Percentiles rank a stretch among this genome's conserved stretches.
Evolutionary conservation across 345 rosid species (phyloP).

Genomic region (Melaleuca quinquenervia): DNA sequence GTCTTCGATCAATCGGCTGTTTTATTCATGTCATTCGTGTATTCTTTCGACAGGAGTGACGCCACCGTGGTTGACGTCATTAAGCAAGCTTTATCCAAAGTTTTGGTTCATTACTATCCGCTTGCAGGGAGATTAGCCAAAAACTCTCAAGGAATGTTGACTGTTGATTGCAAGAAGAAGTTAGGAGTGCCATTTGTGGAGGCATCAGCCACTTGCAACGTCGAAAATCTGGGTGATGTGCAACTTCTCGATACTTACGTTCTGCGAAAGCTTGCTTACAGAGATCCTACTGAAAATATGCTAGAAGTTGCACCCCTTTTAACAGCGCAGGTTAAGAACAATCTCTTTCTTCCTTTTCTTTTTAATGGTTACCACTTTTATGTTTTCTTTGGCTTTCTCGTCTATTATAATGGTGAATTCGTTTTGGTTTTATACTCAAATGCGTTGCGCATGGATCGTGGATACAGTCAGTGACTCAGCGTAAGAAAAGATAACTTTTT

Average conservation of each 20-base stretch:
- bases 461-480: not conserved
- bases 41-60: not conserved
- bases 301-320: not conserved
- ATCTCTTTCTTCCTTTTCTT: not conserved
- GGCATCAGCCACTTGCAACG: slow-evolving; percentile 18
- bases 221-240: slow-evolving; percentile 26
- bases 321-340: not conserved
- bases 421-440: not conserved
- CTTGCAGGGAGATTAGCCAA: slow-evolving; percentile 53
- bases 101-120: slow-evolving; percentile 41
- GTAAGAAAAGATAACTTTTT: slow-evolving; percentile 14
- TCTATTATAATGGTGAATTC: not conserved
- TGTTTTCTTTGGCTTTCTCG: not conserved
- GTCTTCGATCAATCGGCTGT: not conserved
- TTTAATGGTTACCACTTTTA: slow-evolving; percentile 12
- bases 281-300: not conserved
- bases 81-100: slow-evolving; percentile 35
- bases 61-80: slow-evolving; percentile 17
- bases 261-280: not conserved
- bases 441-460: too few relatives aligned
- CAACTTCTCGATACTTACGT: not conserved
- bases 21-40: not conserved
- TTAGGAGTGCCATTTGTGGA: slow-evolving; percentile 40
- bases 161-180: slow-evolving; percentile 16
- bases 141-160: slow-evolving; percentile 15